Conservation (phyloP, 2,329 filamentous ascomycete genomes). For the Cladobotryum mycophilum region DNA sequence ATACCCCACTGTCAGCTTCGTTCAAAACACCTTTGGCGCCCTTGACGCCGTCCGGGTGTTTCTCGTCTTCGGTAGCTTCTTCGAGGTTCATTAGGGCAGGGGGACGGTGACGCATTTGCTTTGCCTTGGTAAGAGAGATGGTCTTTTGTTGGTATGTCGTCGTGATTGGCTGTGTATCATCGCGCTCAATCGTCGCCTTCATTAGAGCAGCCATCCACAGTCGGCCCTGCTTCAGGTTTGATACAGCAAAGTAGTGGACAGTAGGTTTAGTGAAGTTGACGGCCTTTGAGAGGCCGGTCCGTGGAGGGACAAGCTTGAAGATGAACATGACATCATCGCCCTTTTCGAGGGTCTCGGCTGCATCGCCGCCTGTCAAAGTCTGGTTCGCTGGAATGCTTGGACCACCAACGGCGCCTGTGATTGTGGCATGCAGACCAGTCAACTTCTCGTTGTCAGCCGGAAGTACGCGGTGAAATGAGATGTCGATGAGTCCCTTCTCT, state of each 20-base stretch:
- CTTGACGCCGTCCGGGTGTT: constrained; percentile 17
- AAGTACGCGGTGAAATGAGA: constrained; percentile 94
- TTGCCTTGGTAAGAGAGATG: constrained; percentile 83
- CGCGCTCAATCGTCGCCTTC: constrained; percentile 97
- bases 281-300: constrained; percentile 76
- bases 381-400: constrained; percentile 46
- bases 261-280: constrained; percentile 98
- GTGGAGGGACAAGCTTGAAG: constrained; percentile 93
- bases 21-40: constrained; percentile 35
- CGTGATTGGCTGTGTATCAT: constrained; percentile 70
- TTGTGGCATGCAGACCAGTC: constrained; percentile 82
- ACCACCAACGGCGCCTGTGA: constrained; percentile 69
- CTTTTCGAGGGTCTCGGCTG: constrained; percentile 33
- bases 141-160: constrained; percentile 97
- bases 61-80: constrained; percentile 27
- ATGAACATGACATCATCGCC: constrained; percentile 79
- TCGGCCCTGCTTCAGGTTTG: constrained; percentile 79
- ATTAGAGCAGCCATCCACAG: constrained; percentile 98
- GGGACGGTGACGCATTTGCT: constrained; percentile 79
- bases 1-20: constrained; percentile 37
- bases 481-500: constrained; percentile 94
- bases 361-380: constrained; percentile 40
- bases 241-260: constrained; percentile 95
- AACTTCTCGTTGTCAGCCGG: constrained; percentile 87
- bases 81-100: constrained; percentile 76